Evolutionary conservation across 257 asterid genomes (phyloP), one percentile per base, ranked within the genome.

Genomic region (Parsonsia alboflavescens): DNA sequence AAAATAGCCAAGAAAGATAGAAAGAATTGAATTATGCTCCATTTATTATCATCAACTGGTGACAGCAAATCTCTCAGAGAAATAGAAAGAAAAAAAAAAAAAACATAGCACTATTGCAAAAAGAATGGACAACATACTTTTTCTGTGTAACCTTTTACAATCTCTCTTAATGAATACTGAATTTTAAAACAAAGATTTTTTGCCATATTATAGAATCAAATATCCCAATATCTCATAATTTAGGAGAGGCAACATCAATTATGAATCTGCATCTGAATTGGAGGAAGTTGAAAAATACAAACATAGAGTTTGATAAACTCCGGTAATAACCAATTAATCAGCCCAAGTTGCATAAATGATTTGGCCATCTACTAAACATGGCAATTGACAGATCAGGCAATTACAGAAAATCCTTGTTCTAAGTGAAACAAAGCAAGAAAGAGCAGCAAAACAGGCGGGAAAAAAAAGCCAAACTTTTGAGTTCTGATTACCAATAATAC

Each of bases 401-500:
- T 59, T 7, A 17, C 49, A 7, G 19, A 28, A 26, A 58, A 1
- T 6, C 16, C 56, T 22, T 12, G 44, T 42, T 10, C 7, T 16
- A 42, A 58, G 42, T 42, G 53, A 41, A 24, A 58, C 66, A 39
- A 22, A 57, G 1, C 7, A 26, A 45, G 9, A 21, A 45, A 50
- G 46, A 44, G 68, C 58, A 74, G 7, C 33, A 71, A 66, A 45
- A 41, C 48, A 48, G 33, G 49, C 50, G 58, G 36, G 4, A 8
- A 46, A n/a, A 22, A 66, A 66, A 22, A 22, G 67, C 45, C 5
- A 45, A 10, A 8, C 7, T 10, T 9, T 64, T 26, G 21, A 75
- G 26, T 65, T 56, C 39, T 75, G 61, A 66, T 62, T 64, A 83
- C 83, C 82, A 46, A 59, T 33, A 44, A 42, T 21, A 52, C 67